Evolutionary conservation across 345 rosid genomes (phyloP).

Genomic region (Salix exigua): DNA sequence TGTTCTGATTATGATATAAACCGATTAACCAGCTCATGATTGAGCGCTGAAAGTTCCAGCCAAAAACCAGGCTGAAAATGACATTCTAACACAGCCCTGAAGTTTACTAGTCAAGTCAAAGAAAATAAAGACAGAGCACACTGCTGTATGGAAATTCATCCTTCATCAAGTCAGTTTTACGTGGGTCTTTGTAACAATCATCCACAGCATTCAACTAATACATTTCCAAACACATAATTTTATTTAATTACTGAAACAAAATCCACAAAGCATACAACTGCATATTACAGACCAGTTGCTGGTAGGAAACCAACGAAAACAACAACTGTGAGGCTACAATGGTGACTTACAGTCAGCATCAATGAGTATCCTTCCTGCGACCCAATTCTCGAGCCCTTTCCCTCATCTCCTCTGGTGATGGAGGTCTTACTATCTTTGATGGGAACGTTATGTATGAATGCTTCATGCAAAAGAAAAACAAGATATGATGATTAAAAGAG

Average conservation of each 20-base stretch:
- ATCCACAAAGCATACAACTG: not conserved
- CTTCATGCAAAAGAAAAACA: conserved; percentile 29
- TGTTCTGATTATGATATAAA: not conserved
- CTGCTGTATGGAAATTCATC: not conserved
- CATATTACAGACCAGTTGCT: not conserved
- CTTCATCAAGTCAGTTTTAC: not conserved
- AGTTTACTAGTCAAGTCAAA: too few relatives aligned
- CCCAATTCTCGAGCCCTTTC: conserved; percentile 65
- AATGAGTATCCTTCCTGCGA: conserved; percentile 35
- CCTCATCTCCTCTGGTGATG: conserved; percentile 62
- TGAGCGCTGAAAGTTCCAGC: not conserved
- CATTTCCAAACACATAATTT: not conserved
- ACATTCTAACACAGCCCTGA: too few relatives aligned
- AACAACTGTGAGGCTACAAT: not conserved
- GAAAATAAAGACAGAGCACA: not conserved
- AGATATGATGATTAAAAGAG: not conserved
- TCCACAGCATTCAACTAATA: not conserved
- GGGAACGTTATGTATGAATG: conserved; percentile 54
- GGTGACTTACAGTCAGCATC: not conserved
- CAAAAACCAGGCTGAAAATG: not conserved
- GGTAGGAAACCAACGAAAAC: not conserved
- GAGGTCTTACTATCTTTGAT: conserved; percentile 50
- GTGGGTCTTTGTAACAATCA: not conserved
- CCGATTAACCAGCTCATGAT: not conserved
- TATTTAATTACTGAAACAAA: not conserved